Conservation (phyloP, 23 red algal genomes). For the Gracilaria gracilis region DNA sequence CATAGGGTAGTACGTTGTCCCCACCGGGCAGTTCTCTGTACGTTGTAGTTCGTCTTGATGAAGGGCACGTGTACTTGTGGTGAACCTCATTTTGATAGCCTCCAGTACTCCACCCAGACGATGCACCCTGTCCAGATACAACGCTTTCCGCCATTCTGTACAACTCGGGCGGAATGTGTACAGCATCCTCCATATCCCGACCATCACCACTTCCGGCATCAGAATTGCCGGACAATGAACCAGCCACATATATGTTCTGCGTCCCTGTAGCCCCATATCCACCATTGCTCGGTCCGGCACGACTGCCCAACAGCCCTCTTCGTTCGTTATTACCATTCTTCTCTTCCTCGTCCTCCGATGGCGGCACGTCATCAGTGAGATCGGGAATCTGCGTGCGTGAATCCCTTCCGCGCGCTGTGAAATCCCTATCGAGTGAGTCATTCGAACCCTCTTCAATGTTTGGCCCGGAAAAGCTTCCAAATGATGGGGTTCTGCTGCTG, state of each 20-base stretch:
- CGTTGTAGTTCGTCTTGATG: constrained; percentile 19
- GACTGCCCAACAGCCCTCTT: not conserved
- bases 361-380: not conserved
- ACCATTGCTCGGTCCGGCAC: not conserved
- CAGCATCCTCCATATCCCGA: not conserved
- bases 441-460: not conserved
- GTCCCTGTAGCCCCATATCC: constrained; percentile 21
- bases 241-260: not conserved
- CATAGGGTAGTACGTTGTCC: constrained; percentile 82
- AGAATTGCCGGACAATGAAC: not conserved
- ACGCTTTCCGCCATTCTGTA: constrained; percentile 35
- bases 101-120: not conserved
- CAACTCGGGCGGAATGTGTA: constrained; percentile 16
- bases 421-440: not conserved
- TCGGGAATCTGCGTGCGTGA: not conserved
- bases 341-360: not conserved
- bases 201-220: not conserved
- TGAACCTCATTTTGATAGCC: not conserved
- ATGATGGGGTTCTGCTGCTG: not conserved
- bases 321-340: not conserved
- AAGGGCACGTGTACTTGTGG: constrained; percentile 65
- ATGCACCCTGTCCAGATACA: constrained; percentile 17
- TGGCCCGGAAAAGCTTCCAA: not conserved
- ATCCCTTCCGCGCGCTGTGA: not conserved
- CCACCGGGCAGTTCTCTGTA: constrained; percentile 69